A percentile compares a stretch with the other conserved stretches of the same genome.
phyloP scores from a whole-genome alignment of 768 basidiomycete genomes.

The Suillus subalutaceus region DNA sequence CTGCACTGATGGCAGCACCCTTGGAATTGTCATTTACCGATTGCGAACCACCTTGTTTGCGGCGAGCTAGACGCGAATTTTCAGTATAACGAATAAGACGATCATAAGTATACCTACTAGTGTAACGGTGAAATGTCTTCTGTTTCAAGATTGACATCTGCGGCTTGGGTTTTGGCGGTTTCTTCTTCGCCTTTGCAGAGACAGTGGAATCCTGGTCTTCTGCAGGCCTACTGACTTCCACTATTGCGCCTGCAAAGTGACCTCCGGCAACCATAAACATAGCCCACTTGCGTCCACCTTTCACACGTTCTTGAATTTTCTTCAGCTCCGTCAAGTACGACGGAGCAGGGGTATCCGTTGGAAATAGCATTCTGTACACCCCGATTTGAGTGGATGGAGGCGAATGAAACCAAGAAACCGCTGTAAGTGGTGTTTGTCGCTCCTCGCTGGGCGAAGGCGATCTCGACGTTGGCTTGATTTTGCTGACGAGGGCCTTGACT shows the following conservation, averaged over 20 bases:
- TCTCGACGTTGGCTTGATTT: slow-evolving; percentile 51
- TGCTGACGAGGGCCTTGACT: slow-evolving; percentile 67
- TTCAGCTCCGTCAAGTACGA: slow-evolving; percentile 63
- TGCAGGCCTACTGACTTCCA: slow-evolving; percentile 61
- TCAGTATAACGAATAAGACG: slow-evolving; percentile 9
- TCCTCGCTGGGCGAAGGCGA: slow-evolving; percentile 48
- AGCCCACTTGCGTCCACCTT: slow-evolving; percentile 79
- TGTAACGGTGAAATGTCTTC: slow-evolving; percentile 98
- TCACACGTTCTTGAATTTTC: slow-evolving; percentile 59
- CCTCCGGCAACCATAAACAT: slow-evolving; percentile 98
- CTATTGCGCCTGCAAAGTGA: slow-evolving; percentile 94
- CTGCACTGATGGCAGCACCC: slow-evolving; percentile 90
- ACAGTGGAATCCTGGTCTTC: slow-evolving; percentile 44
- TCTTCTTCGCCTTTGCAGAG: slow-evolving; percentile 50
- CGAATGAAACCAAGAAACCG: slow-evolving; percentile 90
- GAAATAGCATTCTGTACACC: slow-evolving; percentile 78
- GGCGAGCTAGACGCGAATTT: slow-evolving; percentile 66
- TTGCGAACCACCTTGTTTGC: slow-evolving; percentile 97
- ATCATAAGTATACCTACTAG: slow-evolving; percentile 63
- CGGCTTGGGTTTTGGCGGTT: slow-evolving; percentile 65
- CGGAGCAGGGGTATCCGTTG: slow-evolving; percentile 41
- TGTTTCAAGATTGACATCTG: slow-evolving; percentile 83
- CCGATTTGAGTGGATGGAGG: slow-evolving; percentile 89
- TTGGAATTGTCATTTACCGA: slow-evolving; percentile 91
- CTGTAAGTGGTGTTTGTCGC: slow-evolving; percentile 55